These are phyloP conservation scores for Wickerhamomyces bisporus DNA, from an alignment of 805 yeast genomes.

Conservation along the genomic window DNA sequence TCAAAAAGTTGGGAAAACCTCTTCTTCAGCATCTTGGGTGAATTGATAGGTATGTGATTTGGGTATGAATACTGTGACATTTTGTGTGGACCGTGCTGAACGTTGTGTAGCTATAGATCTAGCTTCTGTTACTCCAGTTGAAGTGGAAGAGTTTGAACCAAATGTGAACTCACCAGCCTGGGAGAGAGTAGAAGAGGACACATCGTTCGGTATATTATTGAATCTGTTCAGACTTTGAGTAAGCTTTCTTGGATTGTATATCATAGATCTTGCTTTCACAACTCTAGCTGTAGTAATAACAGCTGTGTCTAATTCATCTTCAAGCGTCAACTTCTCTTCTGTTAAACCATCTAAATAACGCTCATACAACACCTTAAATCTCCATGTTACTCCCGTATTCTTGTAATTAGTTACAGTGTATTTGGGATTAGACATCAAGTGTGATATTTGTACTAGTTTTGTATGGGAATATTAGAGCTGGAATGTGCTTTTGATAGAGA, in stretches of 20 bases:
- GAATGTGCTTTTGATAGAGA: no score
- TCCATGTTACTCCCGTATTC: constrained; percentile 17
- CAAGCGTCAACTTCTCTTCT: not conserved
- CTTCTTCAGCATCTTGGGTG: no score
- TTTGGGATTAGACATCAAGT: no score
- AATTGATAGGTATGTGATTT: no score
- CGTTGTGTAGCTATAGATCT: not conserved
- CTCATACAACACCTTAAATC: constrained; percentile 16
- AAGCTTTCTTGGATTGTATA: not conserved
- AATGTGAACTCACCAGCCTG: not conserved
- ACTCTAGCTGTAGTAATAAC: not conserved
- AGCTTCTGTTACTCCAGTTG: not conserved
- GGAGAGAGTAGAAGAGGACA: not conserved
- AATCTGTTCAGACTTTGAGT: not conserved
- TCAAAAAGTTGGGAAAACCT: no score
- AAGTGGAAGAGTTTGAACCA: not conserved
- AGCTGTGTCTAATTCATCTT: not conserved
- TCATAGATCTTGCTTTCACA: not conserved
- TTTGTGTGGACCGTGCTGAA: no score
- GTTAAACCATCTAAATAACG: constrained; percentile 7
- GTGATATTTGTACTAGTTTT: no score
- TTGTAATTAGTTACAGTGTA: no score
- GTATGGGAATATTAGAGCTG: no score
- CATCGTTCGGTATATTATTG: not conserved
- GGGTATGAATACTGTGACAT: no score